Evolutionary conservation across 345 rosid genomes (phyloP).

Genomic region (Salix brachista): DNA sequence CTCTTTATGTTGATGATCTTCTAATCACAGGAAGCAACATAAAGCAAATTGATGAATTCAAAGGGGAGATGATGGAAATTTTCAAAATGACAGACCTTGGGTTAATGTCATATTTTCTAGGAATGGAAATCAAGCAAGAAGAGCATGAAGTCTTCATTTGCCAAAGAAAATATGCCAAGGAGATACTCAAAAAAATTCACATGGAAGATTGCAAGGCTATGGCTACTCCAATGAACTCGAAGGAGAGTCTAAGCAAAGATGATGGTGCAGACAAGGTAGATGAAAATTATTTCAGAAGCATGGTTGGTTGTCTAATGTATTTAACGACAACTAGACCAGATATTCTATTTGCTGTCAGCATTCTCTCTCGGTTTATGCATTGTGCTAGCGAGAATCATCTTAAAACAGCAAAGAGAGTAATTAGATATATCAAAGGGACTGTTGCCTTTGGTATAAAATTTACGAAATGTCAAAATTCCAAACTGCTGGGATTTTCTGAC

Average conservation of each 20-base stretch:
- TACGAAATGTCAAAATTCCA: not conserved
- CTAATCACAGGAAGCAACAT: not conserved
- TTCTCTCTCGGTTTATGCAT: not conserved
- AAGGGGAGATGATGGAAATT: not conserved
- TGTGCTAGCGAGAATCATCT: not conserved
- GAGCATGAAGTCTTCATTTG: not conserved
- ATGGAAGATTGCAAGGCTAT: not conserved
- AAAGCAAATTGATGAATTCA: not conserved
- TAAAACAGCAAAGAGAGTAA: not conserved
- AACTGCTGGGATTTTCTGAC: not conserved
- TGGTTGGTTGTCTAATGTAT: not conserved
- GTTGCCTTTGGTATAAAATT: no score
- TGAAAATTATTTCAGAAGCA: not conserved
- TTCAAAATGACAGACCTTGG: not conserved
- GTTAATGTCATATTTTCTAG: not conserved
- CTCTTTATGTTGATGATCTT: not conserved
- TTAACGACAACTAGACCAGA: not conserved
- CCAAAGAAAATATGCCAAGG: no score
- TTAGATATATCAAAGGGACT: not conserved
- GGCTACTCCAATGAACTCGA: not conserved
- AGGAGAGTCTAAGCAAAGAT: not conserved
- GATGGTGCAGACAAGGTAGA: not conserved
- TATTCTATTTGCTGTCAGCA: not conserved
- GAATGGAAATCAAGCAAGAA: not conserved
- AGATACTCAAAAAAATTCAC: no score